Evolutionary conservation across 2,329 filamentous ascomycete genomes (phyloP).

Genomic region (Scleromitrula shiraiana): DNA sequence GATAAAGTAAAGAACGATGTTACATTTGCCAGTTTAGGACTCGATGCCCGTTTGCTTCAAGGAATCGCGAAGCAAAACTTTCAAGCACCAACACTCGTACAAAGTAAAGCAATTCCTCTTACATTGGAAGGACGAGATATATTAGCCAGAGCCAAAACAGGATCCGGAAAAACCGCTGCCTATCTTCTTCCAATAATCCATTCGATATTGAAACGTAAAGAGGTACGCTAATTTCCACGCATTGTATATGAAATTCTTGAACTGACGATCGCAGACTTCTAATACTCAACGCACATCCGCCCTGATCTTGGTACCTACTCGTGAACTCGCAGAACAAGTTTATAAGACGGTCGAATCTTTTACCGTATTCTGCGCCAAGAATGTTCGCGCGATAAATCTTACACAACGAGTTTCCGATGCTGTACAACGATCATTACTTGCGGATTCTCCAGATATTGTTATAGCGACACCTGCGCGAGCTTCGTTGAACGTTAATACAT

Average conservation of each 20-base stretch:
- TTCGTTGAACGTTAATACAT: constrained; percentile 66
- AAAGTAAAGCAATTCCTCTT: constrained; percentile 79
- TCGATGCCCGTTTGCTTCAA: constrained; percentile 81
- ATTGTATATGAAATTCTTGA: constrained; percentile 12
- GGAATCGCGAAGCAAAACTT: constrained; percentile 80
- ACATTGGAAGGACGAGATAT: constrained; percentile 84
- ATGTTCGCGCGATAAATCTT: constrained; percentile 74
- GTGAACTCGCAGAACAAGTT: constrained; percentile 90
- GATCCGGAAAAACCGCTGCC: constrained; percentile 95
- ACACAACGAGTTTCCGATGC: constrained; percentile 85
- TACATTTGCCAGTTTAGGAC: constrained; percentile 67
- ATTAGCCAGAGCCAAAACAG: constrained; percentile 85
- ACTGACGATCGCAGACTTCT: constrained; percentile 35
- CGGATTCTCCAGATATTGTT: constrained; percentile 80
- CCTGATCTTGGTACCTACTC: constrained; percentile 89
- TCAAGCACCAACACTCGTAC: constrained; percentile 78
- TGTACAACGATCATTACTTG: constrained; percentile 78
- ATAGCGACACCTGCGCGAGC: constrained; percentile 86
- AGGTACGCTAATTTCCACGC: constrained; percentile 35
- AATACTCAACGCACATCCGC: constrained; percentile 52
- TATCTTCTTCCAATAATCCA: constrained; percentile 88
- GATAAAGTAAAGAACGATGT: constrained; percentile 22
- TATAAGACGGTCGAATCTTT: constrained; percentile 70
- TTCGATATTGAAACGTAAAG: constrained; percentile 70
- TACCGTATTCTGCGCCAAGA: constrained; percentile 75